These are phyloP conservation scores for Zymoseptoria tritici DNA, from an alignment of 2,329 filamentous ascomycete species.

Conservation along the genomic window DNA sequence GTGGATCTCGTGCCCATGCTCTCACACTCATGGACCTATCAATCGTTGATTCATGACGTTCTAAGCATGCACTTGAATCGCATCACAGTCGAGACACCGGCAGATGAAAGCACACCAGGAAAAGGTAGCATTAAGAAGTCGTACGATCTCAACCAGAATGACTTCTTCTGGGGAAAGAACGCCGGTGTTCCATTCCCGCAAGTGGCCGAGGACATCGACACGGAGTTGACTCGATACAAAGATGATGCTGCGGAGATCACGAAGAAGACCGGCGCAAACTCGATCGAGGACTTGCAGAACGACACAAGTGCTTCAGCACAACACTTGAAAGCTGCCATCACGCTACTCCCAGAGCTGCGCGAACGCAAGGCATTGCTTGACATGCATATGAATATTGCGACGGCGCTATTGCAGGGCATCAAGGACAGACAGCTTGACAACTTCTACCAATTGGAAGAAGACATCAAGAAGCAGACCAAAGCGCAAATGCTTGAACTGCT, in stretches of 20 bases:
- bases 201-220: conserved; percentile 92
- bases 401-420: conserved; percentile 70
- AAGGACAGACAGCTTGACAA: conserved; percentile 93
- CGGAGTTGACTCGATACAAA: conserved; percentile 88
- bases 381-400: conserved; percentile 98
- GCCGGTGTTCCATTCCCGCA: conserved; percentile 86
- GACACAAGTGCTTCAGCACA: conserved; percentile 84
- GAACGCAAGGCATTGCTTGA: conserved; percentile 90
- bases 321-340: conserved; percentile 93
- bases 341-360: conserved; percentile 79
- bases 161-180: conserved; percentile 97
- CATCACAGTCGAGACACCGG: conserved; percentile 80
- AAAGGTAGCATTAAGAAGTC: conserved; percentile 76
- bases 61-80: conserved; percentile 79
- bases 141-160: conserved; percentile 81
- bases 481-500: conserved; percentile 81
- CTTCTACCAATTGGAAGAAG: conserved; percentile 92
- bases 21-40: conserved; percentile 91
- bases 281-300: conserved; percentile 85
- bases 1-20: conserved; percentile 96
- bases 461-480: conserved; percentile 84
- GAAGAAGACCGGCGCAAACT: conserved; percentile 86
- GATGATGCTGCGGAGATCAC: conserved; percentile 92
- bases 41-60: conserved; percentile 75
- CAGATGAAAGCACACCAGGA: conserved; percentile 67